Conservation (phyloP, 441 rosid genomes). For the Mallotus japonicus region DNA sequence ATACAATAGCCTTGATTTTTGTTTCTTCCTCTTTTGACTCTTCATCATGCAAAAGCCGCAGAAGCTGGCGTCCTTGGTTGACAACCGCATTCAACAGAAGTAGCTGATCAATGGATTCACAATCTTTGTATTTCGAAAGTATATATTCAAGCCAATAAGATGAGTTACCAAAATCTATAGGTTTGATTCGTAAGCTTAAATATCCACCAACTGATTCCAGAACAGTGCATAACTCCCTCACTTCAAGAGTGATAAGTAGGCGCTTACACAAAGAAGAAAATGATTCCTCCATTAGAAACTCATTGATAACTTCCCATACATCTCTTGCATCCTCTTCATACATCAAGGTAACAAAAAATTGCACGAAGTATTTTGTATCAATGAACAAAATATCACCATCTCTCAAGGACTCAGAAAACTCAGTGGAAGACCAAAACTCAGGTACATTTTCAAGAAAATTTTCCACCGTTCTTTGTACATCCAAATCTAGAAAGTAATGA, state of each 20-base stretch:
- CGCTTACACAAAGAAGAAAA: constrained; percentile 64
- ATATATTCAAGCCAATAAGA: constrained; percentile 56
- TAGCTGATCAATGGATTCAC: constrained; percentile 57
- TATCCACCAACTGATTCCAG: constrained; percentile 45
- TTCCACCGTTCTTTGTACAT: constrained; percentile 62
- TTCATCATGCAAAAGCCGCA: constrained; percentile 62
- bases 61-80: constrained; percentile 65
- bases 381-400: constrained; percentile 68
- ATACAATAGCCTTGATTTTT: constrained; percentile 42
- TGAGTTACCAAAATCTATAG: constrained; percentile 33
- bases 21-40: constrained; percentile 42
- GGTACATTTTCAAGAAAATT: constrained; percentile 81
- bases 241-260: constrained; percentile 71
- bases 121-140: constrained; percentile 43
- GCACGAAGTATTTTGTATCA: constrained; percentile 62
- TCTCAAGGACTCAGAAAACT: constrained; percentile 71
- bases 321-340: constrained; percentile 60
- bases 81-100: constrained; percentile 63
- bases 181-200: constrained; percentile 31
- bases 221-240: constrained; percentile 45
- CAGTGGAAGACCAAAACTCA: constrained; percentile 85
- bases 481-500: constrained; percentile 86
- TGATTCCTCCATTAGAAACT: constrained; percentile 59
- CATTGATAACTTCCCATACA: constrained; percentile 65
- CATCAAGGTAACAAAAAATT: constrained; percentile 61